These are phyloP conservation scores for Helicocarpus griseus DNA, from an alignment of 2,329 filamentous ascomycete species.

Conservation along the genomic window DNA sequence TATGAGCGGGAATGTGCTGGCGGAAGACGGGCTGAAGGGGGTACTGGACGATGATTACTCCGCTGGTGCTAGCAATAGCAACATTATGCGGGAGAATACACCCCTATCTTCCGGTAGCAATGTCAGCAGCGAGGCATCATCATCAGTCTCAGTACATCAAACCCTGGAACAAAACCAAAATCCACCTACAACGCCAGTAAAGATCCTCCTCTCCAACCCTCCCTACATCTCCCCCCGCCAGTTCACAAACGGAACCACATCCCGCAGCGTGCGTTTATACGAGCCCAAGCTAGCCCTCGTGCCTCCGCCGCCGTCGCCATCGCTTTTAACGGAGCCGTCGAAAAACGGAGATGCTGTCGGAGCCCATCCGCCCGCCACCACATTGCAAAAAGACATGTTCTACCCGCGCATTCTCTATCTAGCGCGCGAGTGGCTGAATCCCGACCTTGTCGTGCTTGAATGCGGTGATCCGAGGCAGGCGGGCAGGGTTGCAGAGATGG, in stretches of 20 bases:
- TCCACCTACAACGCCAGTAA: neutral
- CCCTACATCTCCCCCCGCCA: constrained; percentile 69
- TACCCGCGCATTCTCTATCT: constrained; percentile 25
- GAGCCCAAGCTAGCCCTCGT: constrained; percentile 78
- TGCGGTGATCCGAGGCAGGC: constrained; percentile 28
- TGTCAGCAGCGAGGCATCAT: neutral
- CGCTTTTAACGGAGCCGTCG: no score
- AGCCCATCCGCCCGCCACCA: no score
- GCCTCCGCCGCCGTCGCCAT: constrained; percentile 29
- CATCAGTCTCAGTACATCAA: neutral
- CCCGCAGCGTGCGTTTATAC: constrained; percentile 65
- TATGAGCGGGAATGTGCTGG: constrained; percentile 29
- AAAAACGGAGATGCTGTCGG: no score
- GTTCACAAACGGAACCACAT: constrained; percentile 51
- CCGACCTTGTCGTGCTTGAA: constrained; percentile 26
- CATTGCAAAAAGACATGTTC: constrained; percentile 25
- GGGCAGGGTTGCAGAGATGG: constrained; percentile 18
- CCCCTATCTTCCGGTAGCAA: neutral
- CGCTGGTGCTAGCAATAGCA: neutral
- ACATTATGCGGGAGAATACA: neutral
- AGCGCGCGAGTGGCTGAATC: constrained; percentile 13
- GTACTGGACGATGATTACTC: neutral
- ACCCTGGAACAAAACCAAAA: constrained; percentile 25
- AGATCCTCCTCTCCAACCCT: constrained; percentile 75
- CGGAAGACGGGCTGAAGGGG: neutral